These are phyloP conservation scores for Herpotrichia juniperi DNA, from an alignment of 2,329 filamentous ascomycete species.

Conservation along the genomic window DNA sequence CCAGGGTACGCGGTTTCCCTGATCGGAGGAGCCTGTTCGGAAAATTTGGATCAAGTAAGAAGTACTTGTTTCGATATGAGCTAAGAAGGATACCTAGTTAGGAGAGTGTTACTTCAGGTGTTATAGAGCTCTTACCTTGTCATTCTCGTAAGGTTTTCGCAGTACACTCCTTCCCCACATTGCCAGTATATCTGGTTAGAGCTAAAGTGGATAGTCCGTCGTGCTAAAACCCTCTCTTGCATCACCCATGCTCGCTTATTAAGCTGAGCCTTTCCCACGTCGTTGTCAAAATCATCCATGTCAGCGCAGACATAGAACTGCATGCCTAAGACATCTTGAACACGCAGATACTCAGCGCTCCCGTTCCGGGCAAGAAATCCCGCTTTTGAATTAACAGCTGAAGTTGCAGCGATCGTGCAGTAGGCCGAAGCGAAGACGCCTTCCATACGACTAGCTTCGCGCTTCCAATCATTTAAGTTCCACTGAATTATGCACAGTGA, in stretches of 20 bases:
- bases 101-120: too few relatives aligned
- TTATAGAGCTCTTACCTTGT: too few relatives aligned
- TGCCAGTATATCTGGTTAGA: too few relatives aligned
- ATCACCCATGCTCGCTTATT: too few relatives aligned
- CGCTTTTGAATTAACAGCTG: conserved; percentile 14
- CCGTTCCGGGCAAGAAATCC: conserved; percentile 21
- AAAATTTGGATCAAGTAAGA: conserved; percentile 20
- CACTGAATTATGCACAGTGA: conserved; percentile 27
- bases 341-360: conserved; percentile 9
- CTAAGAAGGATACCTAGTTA: conserved; percentile 9
- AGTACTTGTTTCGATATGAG: conserved; percentile 10
- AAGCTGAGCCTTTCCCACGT: too few relatives aligned
- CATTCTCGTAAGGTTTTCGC: too few relatives aligned
- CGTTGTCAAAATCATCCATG: conserved; percentile 22
- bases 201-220: too few relatives aligned
- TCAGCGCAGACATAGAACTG: conserved; percentile 17
- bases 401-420: conserved; percentile 22
- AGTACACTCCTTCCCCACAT: too few relatives aligned
- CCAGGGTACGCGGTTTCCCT: conserved; percentile 7
- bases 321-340: conserved; percentile 9
- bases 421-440: conserved; percentile 17
- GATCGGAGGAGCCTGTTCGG: conserved; percentile 14
- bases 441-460: conserved; percentile 20
- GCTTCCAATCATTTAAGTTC: conserved; percentile 25
- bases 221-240: too few relatives aligned